These are phyloP conservation scores for Tephrocybe sp. DNA, from an alignment of 768 basidiomycete genomes.

Conservation along the genomic window DNA sequence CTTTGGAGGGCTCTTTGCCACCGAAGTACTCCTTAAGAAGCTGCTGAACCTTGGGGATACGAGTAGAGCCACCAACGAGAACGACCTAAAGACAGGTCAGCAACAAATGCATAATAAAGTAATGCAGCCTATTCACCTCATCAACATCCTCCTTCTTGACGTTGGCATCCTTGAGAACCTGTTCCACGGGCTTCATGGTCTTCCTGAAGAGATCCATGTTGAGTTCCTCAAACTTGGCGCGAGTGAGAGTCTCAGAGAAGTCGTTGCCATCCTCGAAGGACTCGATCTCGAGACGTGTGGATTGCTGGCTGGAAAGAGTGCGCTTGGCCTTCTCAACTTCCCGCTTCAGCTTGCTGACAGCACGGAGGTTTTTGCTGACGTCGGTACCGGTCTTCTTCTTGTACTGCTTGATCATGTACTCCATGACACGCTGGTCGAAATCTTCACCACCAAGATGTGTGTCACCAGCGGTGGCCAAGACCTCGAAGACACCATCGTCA, in stretches of 20 bases:
- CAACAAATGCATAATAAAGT: neutral
- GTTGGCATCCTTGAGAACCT: conserved; percentile 96
- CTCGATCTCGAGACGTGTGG: conserved; percentile 92
- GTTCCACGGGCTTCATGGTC: conserved; percentile 99
- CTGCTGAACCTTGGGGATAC: conserved; percentile 99
- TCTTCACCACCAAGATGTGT: conserved; percentile 96
- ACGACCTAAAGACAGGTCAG: conserved; percentile 54
- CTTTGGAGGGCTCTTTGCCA: conserved; percentile 96
- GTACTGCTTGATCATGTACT: conserved; percentile 86
- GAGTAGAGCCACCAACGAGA: conserved; percentile 96
- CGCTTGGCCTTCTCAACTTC: conserved; percentile 95
- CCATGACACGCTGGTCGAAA: conserved; percentile 92
- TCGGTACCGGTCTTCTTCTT: conserved; percentile 92
- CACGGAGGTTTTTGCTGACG: conserved; percentile 74
- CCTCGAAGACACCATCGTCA: conserved; percentile 91
- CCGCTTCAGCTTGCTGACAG: conserved; percentile 89
- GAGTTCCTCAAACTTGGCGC: conserved; percentile 98
- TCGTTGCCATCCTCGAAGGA: conserved; percentile 95
- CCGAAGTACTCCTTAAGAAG: conserved; percentile 97
- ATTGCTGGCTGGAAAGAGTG: conserved; percentile 89
- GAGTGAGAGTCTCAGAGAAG: conserved; percentile 94
- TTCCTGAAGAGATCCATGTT: conserved; percentile 99
- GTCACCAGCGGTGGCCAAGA: conserved; percentile 89
- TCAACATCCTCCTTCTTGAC: conserved; percentile 98
- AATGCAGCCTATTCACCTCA: conserved; percentile 73